Base-by-base conservation (phyloP, 2,329 filamentous ascomycete genomes). In the Alternaria arbusti region DNA sequence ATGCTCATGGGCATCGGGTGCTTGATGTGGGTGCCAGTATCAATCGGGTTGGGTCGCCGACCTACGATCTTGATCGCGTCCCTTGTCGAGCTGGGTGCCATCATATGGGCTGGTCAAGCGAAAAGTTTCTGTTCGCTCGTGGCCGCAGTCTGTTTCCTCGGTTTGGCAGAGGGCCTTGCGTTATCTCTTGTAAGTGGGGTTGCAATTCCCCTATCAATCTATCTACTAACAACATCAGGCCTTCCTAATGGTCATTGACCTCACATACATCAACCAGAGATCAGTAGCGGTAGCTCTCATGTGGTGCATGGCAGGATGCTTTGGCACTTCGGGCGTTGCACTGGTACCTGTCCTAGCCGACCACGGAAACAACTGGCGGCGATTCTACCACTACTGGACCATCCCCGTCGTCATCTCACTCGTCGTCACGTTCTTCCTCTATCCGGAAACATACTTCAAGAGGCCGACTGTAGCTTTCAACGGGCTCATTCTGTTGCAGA, bases 381-480 rank as follows among this genome's bases (percentile, higher is more conserved):
- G 60, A 0, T 77, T 79, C 55, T 82, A 81, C 65, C 67, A 68
- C 20, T 63, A 61, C 15, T 79, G 76, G 78, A 59, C 71, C 1
- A 66, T 74, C 6, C 72, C 74, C 3, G 64, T 71, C 7, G 30
- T 65, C 1, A 30, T 76, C 5, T 60, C 78, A 0, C 65, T 80
- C 20, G 2, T 79, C 1, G 57, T 78, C 3, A 69, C 71, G 1
- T 74, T 79, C 28, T 63, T 79, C 22, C 72, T 78, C 12, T 76
- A 71, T 22, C 79, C 79, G 0, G 81, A 82, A 50, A 82, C 79
- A 1, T 82, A 79, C 64, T 83, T 82, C 70, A 73, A 80, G 54
- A 76, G 81, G 1, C 81, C 81, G 0, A 77, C 77, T 0, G 74
- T 83, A 9, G 80, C 81, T 6, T 82, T 81, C 44, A 76, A 82